phyloP scores from a whole-genome alignment of 257 asterid genomes.

The Scutellaria minor region DNA sequence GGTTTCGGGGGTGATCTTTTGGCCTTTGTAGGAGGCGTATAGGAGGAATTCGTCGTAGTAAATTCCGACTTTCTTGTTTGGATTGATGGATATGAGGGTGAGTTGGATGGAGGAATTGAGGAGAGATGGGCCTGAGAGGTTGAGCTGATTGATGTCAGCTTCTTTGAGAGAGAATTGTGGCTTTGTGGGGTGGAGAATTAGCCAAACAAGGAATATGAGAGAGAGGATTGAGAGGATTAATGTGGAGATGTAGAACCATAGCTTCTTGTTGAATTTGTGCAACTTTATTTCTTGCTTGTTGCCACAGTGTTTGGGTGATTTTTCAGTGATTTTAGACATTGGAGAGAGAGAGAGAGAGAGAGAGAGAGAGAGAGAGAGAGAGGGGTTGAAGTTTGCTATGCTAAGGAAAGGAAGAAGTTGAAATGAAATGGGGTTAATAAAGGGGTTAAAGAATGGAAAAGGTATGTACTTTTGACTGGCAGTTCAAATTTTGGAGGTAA shows the following conservation, averaged over 20 bases:
- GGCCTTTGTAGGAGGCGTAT: conserved; percentile 77
- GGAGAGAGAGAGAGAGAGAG: conserved; percentile 34
- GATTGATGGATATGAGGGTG: conserved; percentile 70
- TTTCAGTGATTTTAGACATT: conserved; percentile 73
- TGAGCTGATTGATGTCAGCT: conserved; percentile 72
- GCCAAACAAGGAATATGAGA: conserved; percentile 70
- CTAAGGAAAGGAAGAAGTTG: conserved; percentile 28
- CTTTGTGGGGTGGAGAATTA: conserved; percentile 77
- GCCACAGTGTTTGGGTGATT: conserved; percentile 89
- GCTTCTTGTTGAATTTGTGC: conserved; percentile 57
- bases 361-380: conserved; percentile 21
- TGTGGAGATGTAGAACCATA: conserved; percentile 55
- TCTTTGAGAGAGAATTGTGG: conserved; percentile 71
- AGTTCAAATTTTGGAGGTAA: conserved; percentile 36
- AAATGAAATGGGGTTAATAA: conserved; percentile 45
- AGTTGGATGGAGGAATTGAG: conserved; percentile 80
- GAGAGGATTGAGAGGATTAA: conserved; percentile 64
- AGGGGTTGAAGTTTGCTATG: conserved; percentile 24
- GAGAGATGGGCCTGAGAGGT: conserved; percentile 61
- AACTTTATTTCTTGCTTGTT: conserved; percentile 48
- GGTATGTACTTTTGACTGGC: conserved; percentile 49
- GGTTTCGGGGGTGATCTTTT: conserved; percentile 63
- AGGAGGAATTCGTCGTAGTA: conserved; percentile 69
- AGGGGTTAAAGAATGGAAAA: conserved; percentile 32
- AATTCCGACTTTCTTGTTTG: conserved; percentile 79